These are phyloP conservation scores for Candida peoriensis DNA, from an alignment of 805 yeast species.

Conservation along the genomic window DNA sequence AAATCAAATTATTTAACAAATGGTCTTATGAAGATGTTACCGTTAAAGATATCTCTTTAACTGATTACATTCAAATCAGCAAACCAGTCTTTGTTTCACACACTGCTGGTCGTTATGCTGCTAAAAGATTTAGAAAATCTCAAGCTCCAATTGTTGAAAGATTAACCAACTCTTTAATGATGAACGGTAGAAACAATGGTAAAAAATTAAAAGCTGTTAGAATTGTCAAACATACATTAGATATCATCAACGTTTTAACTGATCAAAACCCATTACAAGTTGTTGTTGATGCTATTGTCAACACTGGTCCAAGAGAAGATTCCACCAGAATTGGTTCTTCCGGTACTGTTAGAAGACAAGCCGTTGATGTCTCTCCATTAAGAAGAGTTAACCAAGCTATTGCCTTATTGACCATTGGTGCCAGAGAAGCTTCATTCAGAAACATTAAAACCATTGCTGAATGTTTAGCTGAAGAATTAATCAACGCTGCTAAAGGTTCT, in stretches of 20 bases:
- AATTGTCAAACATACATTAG: constrained; percentile 98
- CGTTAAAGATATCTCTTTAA: constrained; percentile 95
- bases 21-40: constrained; percentile 98
- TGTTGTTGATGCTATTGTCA: constrained; percentile 97
- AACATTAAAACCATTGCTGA: constrained; percentile 99
- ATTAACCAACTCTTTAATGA: constrained; percentile 99
- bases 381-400: constrained; percentile 99
- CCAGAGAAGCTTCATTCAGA: constrained; percentile 99
- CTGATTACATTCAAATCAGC: constrained; percentile 97
- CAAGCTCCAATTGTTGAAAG: constrained; percentile 99
- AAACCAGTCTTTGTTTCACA: constrained; percentile 97
- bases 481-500: constrained; percentile 99
- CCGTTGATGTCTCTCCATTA: constrained; percentile 99
- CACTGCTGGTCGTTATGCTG: constrained; percentile 99
- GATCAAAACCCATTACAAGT: constrained; percentile 99
- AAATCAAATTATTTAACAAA: constrained; percentile 98
- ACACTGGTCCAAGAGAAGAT: constrained; percentile 99
- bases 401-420: constrained; percentile 97
- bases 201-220: constrained; percentile 99
- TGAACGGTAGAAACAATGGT: constrained; percentile 99
- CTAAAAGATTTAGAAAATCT: constrained; percentile 99
- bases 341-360: constrained; percentile 99
- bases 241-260: constrained; percentile 93
- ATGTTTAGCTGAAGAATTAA: constrained; percentile 99
- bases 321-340: constrained; percentile 99